A percentile compares a stretch with the other conserved stretches of the same genome.
Evolutionary conservation across 2,329 filamentous ascomycete genomes (phyloP).

Genomic region (Talaromyces islandicus): DNA sequence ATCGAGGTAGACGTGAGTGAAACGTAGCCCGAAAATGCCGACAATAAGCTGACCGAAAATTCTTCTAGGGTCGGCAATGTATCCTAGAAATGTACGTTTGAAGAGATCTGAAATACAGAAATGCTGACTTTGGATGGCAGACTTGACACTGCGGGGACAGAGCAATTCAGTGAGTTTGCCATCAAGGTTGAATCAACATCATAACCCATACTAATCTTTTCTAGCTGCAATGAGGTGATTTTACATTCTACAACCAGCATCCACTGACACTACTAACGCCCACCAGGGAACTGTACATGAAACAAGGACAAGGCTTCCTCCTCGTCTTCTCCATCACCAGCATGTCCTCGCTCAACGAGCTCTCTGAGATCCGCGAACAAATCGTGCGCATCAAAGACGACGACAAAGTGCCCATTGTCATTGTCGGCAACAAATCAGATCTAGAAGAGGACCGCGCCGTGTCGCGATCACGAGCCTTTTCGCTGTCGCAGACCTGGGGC

Average conservation of each 20-base stretch:
- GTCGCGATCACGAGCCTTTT: constrained; percentile 71
- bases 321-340: constrained; percentile 91
- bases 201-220: constrained; percentile 1
- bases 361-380: constrained; percentile 76
- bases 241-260: neutral
- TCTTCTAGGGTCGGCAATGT: constrained; percentile 73
- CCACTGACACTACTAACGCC: neutral
- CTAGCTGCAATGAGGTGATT: constrained; percentile 54
- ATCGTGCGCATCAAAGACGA: constrained; percentile 89
- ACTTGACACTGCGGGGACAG: constrained; percentile 83
- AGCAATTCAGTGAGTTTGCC: constrained; percentile 75
- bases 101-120: neutral
- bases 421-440: constrained; percentile 88
- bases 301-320: constrained; percentile 84
- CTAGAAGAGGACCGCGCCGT: constrained; percentile 80
- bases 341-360: constrained; percentile 72
- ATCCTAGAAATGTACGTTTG: constrained; percentile 74
- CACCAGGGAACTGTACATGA: constrained; percentile 77
- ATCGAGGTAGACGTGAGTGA: constrained; percentile 79
- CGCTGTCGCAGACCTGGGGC: constrained; percentile 79
- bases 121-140: constrained; percentile 35
- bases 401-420: constrained; percentile 76
- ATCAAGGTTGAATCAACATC: neutral
- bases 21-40: neutral
- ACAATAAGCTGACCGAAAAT: constrained; percentile 21